Base-by-base conservation (phyloP, 768 basidiomycete species). In the Chlorophyllum brunneum region DNA sequence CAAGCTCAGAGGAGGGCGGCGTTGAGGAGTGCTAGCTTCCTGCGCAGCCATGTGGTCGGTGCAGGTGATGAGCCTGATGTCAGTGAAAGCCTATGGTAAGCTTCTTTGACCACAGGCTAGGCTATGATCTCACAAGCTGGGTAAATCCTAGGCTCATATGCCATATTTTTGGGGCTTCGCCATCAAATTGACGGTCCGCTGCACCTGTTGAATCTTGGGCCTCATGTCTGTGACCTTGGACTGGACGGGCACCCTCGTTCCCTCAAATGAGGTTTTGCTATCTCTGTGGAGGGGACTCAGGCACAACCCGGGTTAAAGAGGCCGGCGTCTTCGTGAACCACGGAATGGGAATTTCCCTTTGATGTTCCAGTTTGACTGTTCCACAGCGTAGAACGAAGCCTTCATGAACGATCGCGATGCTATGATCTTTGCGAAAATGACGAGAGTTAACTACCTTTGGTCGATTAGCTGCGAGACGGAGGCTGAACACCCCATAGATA, bases 1-100 rank as follows among this genome's bases (percentile, higher is more conserved):
- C 43, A 45, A 53, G 30, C 44, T 45, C 31, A 51, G 44, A 45
- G 18, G 37, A 53, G 43, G 30, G 51, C 51, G 44, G 51, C 37
- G 51, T 46, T 31, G 36, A 45, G 16, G 24, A 39, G 20, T 38
- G 36, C 37, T 53, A 31, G 20, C 43, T 53, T 46, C 51, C 43
- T 53, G 44, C 22, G 44, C 37, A 31, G 51, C 51, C 51, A 53
- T 53, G 51, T 53, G 51, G 51, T 39, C 51, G 7, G 26, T 29
- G 13, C 44, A 46, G 37, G 37, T 46, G 51, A 45, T 46, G 44
- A 46, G 42, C 13, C 26, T 45, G 43, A 46, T 53, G 51, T 39
- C 51, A 46, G 15, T 13, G 36, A 46, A 46, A 53, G 51, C 51
- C 36, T 53, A 38, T 27, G 36, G 41, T 9, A 42, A 15, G 51